Evolutionary conservation across 176 grass and related monocot species (phyloP), one percentile per base, ranked within the genome.

Genomic region (Otatea glauca): DNA sequence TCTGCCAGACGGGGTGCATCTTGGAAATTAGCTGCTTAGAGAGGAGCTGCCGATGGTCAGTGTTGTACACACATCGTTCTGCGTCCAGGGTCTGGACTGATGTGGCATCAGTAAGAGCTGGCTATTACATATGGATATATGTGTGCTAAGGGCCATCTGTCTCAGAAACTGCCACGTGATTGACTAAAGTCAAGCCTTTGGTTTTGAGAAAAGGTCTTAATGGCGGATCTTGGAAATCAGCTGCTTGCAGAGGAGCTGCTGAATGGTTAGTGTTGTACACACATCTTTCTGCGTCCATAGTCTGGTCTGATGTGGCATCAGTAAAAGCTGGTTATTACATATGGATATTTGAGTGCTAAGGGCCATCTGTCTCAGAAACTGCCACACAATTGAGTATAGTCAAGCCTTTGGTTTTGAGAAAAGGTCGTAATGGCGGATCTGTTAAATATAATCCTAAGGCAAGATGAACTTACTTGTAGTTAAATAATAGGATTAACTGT

Each of bases 301-400:
- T 74, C 23, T 5, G 42, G n/a, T 17, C 45, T 32, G 72, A 56
- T 13, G 32, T 24, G 6, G 13, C 43, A 10, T 18, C 20, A 42
- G 64, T 65, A 77, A 43, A 50, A 83, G 25, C 20, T 42, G 39
- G 14, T 18, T 80, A 16, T 20, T 75, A 32, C 69, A 18, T 67
- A 56, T 29, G 42, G n/a, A 51, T 69, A 39, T 24, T 6, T 62
- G 1, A 9, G 2, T 74, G 21, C n/a, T 73, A 48, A 51, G 16
- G 23, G 47, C 32, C 13, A 7, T 41, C 10, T 44, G 14, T 65
- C 15, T 59, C 37, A 34, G 42, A 65, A 76, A 42, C n/a, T 45
- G 42, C 35, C 14, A 45, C 50, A 11, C 14, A 5, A n/a, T 13
- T 53, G 34, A 20, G n/a, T 54, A 38, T 13, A 34, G 7, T 16